phyloP scores from a whole-genome alignment of 75 land plant genomes.

The Pinus tabuliformis region DNA sequence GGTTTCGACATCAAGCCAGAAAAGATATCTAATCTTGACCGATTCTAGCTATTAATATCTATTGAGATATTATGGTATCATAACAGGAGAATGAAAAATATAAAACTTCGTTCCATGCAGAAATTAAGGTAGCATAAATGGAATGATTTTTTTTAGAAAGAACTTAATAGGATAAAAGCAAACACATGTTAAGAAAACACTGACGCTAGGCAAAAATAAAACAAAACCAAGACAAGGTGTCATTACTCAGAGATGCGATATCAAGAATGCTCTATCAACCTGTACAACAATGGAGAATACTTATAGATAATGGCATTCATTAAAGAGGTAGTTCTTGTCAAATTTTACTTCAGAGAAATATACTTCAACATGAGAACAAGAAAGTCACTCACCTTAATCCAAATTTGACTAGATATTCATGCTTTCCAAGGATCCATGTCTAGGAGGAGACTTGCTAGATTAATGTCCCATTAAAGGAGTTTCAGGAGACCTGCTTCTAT shows the following conservation, averaged over 20 bases:
- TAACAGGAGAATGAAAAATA: neutral
- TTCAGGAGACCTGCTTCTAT: neutral
- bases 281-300: neutral
- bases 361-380: neutral
- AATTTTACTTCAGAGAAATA: neutral
- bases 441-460: neutral
- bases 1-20: neutral
- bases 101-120: neutral
- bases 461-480: neutral
- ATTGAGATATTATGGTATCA: neutral
- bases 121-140: neutral
- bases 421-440: conserved; percentile 19
- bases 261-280: neutral
- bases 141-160: neutral
- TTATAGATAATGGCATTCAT: neutral
- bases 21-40: neutral
- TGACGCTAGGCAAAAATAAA: neutral
- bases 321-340: neutral
- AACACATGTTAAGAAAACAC: neutral
- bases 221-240: neutral
- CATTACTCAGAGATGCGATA: neutral
- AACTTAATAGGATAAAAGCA: neutral
- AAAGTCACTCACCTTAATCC: neutral
- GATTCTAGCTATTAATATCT: neutral
- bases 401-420: neutral